Percentiles rank a stretch among this genome's conserved stretches.
Evolutionary conservation across 2,329 filamentous ascomycete genomes (phyloP).

Genomic region (Aspergillus melleus): DNA sequence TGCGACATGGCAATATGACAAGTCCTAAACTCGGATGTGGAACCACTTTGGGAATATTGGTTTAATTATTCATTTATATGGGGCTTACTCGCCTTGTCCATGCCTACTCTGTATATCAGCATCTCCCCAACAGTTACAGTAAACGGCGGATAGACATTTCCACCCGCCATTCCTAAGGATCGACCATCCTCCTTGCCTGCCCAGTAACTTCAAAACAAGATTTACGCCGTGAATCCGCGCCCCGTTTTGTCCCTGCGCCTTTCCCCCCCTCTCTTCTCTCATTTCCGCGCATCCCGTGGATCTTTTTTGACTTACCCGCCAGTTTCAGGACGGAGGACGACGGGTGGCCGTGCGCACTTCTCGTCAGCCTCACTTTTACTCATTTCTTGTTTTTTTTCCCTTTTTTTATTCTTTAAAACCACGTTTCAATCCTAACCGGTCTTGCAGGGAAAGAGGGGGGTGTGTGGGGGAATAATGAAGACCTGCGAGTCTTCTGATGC

Average conservation of each 20-base stretch:
- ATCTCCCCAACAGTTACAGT: not conserved
- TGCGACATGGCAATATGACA: not conserved
- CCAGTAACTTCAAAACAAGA: not conserved
- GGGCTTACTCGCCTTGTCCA: too few relatives aligned
- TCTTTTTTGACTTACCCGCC: not conserved
- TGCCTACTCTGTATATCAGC: too few relatives aligned
- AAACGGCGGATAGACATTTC: conserved; percentile 3
- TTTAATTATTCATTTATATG: too few relatives aligned
- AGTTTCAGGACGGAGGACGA: not conserved
- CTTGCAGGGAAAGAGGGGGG: not conserved
- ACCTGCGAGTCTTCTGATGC: not conserved
- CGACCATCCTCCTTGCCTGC: conserved; percentile 1
- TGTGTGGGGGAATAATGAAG: not conserved
- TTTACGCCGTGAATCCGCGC: not conserved
- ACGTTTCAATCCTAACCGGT: not conserved
- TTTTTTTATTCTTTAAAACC: not conserved
- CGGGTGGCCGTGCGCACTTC: not conserved
- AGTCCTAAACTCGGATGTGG: not conserved
- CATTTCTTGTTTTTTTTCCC: not conserved
- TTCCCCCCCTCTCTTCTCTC: not conserved
- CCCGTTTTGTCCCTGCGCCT: not conserved
- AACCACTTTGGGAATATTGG: not conserved
- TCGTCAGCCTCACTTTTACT: not conserved
- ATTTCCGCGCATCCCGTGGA: not conserved
- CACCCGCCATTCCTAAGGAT: conserved; percentile 7